A percentile compares a stretch with the other conserved stretches of the same genome.
These are phyloP conservation scores for Candida sp. DNA, from an alignment of 1,139 yeast species.

Conservation along the genomic window DNA sequence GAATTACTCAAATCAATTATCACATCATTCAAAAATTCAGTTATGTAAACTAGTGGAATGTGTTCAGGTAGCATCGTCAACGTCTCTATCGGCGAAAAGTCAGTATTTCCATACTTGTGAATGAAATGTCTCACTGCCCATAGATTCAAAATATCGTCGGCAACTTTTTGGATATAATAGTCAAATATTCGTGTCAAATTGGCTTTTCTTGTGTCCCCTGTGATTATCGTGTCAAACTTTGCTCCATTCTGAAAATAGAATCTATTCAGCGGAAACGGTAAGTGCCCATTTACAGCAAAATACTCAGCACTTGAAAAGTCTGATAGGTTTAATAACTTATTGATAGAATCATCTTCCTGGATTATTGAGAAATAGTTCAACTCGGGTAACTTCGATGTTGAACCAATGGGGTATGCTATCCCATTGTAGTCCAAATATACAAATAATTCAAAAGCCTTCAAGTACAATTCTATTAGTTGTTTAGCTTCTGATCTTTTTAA, in stretches of 20 bases:
- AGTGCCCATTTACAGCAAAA: conserved; percentile 17
- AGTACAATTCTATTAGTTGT: conserved; percentile 24
- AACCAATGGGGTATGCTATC: neutral
- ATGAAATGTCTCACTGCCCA: conserved; percentile 30
- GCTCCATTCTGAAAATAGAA: conserved; percentile 12
- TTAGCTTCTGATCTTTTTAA: conserved; percentile 24
- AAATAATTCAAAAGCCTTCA: conserved; percentile 33
- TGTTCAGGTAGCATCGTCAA: conserved; percentile 26
- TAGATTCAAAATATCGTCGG: conserved; percentile 11
- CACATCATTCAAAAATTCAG: conserved; percentile 21
- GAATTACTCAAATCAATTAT: conserved; percentile 19
- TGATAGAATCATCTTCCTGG: conserved; percentile 3
- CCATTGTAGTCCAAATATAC: conserved; percentile 1
- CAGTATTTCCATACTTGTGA: conserved; percentile 15
- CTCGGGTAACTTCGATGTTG: conserved; percentile 5
- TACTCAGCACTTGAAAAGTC: conserved; percentile 37
- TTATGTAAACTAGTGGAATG: conserved; percentile 29
- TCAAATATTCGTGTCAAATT: conserved; percentile 17
- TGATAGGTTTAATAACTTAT: conserved; percentile 11
- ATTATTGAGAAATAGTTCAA: conserved; percentile 10
- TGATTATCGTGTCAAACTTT: neutral
- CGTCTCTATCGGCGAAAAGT: conserved; percentile 22
- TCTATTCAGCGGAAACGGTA: conserved; percentile 19
- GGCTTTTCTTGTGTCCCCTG: conserved; percentile 1
- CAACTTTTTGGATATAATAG: conserved; percentile 16